Base-by-base conservation (phyloP, 768 basidiomycete species). In the Pulveroboletus sp. region DNA sequence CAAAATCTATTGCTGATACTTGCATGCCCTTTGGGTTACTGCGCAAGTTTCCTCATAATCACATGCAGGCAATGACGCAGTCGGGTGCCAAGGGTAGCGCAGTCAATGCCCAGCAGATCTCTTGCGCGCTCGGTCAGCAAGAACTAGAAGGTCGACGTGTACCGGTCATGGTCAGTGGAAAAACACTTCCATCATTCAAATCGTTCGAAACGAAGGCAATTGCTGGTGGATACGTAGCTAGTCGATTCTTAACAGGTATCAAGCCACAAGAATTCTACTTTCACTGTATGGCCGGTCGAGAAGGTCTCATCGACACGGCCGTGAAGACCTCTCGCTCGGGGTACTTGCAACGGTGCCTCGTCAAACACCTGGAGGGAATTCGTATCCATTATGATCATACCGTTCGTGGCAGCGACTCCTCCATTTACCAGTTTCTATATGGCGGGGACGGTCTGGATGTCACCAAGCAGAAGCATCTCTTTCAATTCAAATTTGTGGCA, bases 221-320 rank as follows among this genome's bases (percentile, higher is more conserved):
- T 52, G 95, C 97, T 12, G 97, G 97, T 62, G 97, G 97, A 8
- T 99, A 95, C 67, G 90, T 99, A 39, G 94, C 91, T 13, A 97
- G 95, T 67, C 92, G 97, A 31, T 99, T 99, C 79, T 80, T 99
- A 75, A 98, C 97, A 7, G 97, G 97, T 46, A 84, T 99, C 67
- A 90, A 88, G 59, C 97, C 97, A 0, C 97, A 99, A 66, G 97
- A 99, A 68, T 99, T 97, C 72, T 99, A 97, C 74, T 99, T 99
- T 78, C 97, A 99, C 72, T 98, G 97, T 65, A 99, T 99, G 97
- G 97, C 97, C 49, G 97, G 97, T 44, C 83, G 97, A 58, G 97
- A 99, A 74, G 97, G 97, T 63, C 79, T 99, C 33, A 99, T 99
- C 62, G 97, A 99, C 63, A 99, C 97, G 6, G 97, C 97, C 32